These are phyloP conservation scores for Diplodia corticola DNA, from an alignment of 2,329 filamentous ascomycete genomes.

Conservation along the genomic window DNA sequence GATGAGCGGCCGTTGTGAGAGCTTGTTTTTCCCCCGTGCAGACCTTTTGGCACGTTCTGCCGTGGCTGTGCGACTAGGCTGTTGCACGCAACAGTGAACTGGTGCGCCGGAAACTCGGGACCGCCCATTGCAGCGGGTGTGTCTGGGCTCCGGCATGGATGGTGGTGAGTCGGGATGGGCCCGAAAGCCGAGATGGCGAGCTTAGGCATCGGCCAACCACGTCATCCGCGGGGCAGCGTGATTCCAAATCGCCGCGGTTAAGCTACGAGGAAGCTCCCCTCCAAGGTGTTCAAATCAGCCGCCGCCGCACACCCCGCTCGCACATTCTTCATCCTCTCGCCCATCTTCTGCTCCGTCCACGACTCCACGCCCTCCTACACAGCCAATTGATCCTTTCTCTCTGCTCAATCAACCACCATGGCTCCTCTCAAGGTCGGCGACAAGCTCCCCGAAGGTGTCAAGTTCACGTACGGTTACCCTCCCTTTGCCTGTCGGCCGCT, in stretches of 20 bases:
- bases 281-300: conserved; percentile 22
- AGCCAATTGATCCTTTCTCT: neutral
- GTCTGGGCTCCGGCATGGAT: neutral
- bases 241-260: conserved; percentile 17
- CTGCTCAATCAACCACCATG: conserved; percentile 44
- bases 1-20: neutral
- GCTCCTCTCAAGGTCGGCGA: conserved; percentile 77
- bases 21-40: conserved; percentile 5
- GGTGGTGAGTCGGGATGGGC: conserved; percentile 10
- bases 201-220: conserved; percentile 10
- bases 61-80: neutral
- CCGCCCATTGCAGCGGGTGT: neutral
- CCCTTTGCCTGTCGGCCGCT: neutral
- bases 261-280: conserved; percentile 17
- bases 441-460: conserved; percentile 75
- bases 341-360: neutral
- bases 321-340: neutral
- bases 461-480: conserved; percentile 64
- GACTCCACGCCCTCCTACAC: neutral
- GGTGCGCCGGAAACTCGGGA: neutral
- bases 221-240: conserved; percentile 22
- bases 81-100: neutral
- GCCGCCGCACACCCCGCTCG: neutral
- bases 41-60: neutral
- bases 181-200: conserved; percentile 10